Evolutionary conservation across 768 basidiomycete species (phyloP).

Genomic region (Lentinula lateritia): DNA sequence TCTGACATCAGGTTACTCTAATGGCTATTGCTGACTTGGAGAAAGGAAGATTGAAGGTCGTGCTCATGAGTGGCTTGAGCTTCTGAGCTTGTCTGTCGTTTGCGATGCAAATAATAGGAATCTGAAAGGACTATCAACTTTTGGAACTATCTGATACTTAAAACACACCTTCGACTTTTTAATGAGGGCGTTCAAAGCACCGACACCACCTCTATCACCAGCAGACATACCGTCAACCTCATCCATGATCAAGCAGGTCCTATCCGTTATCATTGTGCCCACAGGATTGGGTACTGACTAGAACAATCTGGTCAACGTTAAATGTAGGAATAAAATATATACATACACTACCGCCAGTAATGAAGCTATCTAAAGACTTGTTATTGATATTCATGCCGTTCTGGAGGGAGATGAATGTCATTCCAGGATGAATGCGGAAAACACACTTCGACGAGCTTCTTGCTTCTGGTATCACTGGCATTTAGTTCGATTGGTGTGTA

Average conservation of each 20-base stretch:
- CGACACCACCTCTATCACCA: constrained; percentile 95
- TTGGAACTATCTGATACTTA: neutral
- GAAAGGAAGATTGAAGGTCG: constrained; percentile 75
- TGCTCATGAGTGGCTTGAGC: constrained; percentile 75
- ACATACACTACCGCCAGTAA: constrained; percentile 49
- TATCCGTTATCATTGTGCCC: constrained; percentile 72
- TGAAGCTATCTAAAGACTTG: constrained; percentile 81
- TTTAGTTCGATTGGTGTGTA: constrained; percentile 94
- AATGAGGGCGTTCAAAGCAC: constrained; percentile 86
- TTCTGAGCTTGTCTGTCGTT: constrained; percentile 88
- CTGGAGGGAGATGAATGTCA: constrained; percentile 30
- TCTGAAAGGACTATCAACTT: constrained; percentile 35
- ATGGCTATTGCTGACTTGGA: constrained; percentile 46
- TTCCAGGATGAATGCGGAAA: neutral
- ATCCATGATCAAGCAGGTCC: constrained; percentile 94
- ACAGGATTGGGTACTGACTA: constrained; percentile 54
- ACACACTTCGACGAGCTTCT: constrained; percentile 90
- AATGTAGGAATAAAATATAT: neutral
- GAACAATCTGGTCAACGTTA: neutral
- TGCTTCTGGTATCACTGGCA: constrained; percentile 92
- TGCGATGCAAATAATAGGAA: constrained; percentile 96
- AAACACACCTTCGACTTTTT: constrained; percentile 78
- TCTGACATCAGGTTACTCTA: neutral
- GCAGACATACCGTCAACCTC: constrained; percentile 99
- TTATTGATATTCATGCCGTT: constrained; percentile 89